Conservation (phyloP, 1,139 yeast genomes). For the Protomyces pachydermus region DNA sequence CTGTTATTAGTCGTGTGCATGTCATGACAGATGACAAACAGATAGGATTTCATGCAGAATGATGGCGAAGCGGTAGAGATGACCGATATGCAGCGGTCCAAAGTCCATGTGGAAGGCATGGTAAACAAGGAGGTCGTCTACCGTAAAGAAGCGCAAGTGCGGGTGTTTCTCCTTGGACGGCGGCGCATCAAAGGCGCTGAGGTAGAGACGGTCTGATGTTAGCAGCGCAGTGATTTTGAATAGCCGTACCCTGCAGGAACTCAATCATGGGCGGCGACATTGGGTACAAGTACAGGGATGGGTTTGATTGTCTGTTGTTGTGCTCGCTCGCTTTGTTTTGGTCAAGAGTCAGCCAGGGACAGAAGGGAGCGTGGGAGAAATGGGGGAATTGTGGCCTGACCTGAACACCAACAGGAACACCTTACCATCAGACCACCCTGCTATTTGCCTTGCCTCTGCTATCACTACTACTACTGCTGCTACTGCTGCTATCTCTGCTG, state of each 20-base stretch:
- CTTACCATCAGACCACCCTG: neutral
- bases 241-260: slow-evolving; percentile 28
- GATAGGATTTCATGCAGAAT: slow-evolving; percentile 75
- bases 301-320: neutral
- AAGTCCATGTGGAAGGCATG: slow-evolving; percentile 91
- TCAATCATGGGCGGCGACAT: slow-evolving; percentile 29
- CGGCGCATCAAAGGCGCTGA: slow-evolving; percentile 77
- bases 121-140: slow-evolving; percentile 86
- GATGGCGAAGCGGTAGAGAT: slow-evolving; percentile 89
- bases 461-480: too few species aligned
- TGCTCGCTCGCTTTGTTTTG: neutral
- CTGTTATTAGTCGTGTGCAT: slow-evolving; percentile 15
- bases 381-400: neutral
- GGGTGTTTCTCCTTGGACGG: slow-evolving; percentile 74
- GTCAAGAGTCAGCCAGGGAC: too few species aligned
- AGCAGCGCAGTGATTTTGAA: neutral
- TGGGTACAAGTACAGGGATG: neutral
- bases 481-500: too few species aligned
- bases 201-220: slow-evolving; percentile 65
- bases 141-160: slow-evolving; percentile 58
- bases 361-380: too few species aligned
- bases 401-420: neutral
- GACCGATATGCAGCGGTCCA: slow-evolving; percentile 93
- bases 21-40: neutral
- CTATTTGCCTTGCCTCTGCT: neutral